phyloP scores from a whole-genome alignment of 805 yeast genomes.

The Hanseniaspora guilliermondii region DNA sequence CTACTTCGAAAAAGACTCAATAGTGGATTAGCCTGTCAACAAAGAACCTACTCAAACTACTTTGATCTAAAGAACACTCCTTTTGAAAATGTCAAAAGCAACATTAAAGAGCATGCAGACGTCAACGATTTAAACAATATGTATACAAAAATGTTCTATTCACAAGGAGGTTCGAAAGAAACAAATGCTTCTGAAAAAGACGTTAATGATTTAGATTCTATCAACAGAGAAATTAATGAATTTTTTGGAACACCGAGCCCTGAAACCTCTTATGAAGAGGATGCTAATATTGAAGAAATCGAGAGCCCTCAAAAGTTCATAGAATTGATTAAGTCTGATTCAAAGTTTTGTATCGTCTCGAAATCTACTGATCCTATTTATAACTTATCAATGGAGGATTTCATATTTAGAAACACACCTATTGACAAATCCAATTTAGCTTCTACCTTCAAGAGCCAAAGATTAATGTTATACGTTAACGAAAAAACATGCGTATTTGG shows the following conservation, averaged over 20 bases:
- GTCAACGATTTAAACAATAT: constrained; percentile 5
- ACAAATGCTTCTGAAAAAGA: background rate
- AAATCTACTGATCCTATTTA: constrained; percentile 41
- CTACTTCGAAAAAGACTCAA: background rate
- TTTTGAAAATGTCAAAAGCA: background rate
- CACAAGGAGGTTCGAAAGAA: background rate
- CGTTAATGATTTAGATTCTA: background rate
- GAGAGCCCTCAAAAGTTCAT: background rate
- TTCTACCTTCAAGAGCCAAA: constrained; percentile 27
- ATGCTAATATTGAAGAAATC: background rate
- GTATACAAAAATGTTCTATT: constrained; percentile 1
- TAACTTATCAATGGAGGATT: constrained; percentile 75
- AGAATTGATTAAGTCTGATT: background rate
- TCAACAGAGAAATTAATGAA: constrained; percentile 8
- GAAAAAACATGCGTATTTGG: constrained; percentile 86
- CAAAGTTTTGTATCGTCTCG: constrained; percentile 3
- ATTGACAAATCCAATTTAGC: constrained; percentile 12
- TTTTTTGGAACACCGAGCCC: background rate
- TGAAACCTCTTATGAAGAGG: background rate
- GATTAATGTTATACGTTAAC: constrained; percentile 65
- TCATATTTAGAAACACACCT: constrained; percentile 56
- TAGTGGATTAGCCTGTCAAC: no score
- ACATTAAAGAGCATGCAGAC: background rate
- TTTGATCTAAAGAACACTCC: constrained; percentile 7
- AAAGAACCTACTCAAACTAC: background rate